Evolutionary conservation across 1,139 yeast species (phyloP), one percentile per base, ranked within the genome.

Genomic region (Suhomyces wounanorum): DNA sequence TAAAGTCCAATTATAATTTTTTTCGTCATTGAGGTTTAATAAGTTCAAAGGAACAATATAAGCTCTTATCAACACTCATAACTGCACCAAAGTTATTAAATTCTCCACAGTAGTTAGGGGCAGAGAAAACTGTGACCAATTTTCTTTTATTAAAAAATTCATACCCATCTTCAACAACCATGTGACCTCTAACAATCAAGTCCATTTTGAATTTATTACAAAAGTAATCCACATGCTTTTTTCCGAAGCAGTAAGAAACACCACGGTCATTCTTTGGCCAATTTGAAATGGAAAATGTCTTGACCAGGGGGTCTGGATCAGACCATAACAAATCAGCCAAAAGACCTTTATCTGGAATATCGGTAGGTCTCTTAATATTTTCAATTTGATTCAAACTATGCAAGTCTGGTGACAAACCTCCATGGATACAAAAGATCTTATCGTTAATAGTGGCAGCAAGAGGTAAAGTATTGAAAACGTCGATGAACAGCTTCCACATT

Each of bases 121-220:
- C 96, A 58, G 88, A 83, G 61, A 89, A 89, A 1, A 89, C 84
- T 0, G 96, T 89, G 2, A 89, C 96, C 56, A 89, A 76, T 63
- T 83, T 85, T 58, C 91, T 78, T 62, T 81, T 83, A 53, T 87
- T 85, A 68, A 88, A 89, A 63, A 89, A 89, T 65, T 89, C 96
- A 65, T 89, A 89, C 3, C 96, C 96, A 65, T 89, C 96, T 68
- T 89, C 96, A 43, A 89, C 96, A 45, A 89, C 96, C 96, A 89
- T 89, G 67, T 89, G 96, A 14, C 96, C 96, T 59, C 96, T 75
- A 31, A 87, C 91, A 56, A 89, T 80, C 59, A 89, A 72, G 67
- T 89, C 96, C 70, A 89, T 85, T 52, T 85, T 83, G 67, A 89
- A 88, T 45, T 77, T 77, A 18, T 79, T 68, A 59, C 89, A 85